Evolutionary conservation across 2,329 filamentous ascomycete genomes (phyloP), one percentile per base, ranked within the genome.

Genomic region (Coniella vitis): DNA sequence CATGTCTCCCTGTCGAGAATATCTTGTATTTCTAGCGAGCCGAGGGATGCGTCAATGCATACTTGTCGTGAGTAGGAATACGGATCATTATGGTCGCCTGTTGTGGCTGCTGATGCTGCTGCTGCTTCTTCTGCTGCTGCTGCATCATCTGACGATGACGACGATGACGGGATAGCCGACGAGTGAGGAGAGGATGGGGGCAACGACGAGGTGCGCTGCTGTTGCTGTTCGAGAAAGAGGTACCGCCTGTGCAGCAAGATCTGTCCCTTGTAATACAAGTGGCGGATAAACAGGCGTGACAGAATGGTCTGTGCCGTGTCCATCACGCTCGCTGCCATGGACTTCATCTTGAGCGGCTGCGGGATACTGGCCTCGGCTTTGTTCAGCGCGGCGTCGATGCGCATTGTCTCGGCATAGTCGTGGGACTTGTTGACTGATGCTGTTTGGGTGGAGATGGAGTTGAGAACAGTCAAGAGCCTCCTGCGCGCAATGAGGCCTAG

Each of bases 191-290:
- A n/a, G n/a, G n/a, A n/a, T 32, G 7, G 29, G 7, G 7, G 29
- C 29, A 29, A 29, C 10, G 25, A 29, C 5, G 25, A 29, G 25
- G 25, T 29, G 25, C 25, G 25, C 25, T 32, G 29, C 29, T 32
- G 29, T 14, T 32, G 29, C 29, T 36, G 34, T 3, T 54, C 47
- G 7, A 51, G 14, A 4, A 53, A 34, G 4, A 65, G 46, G 43
- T 59, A 65, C 3, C 56, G 57, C 12, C 60, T 54, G 47, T 65
- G 64, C 16, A 66, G 57, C 45, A 63, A 60, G 9, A 65, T 49
- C 20, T 61, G 56, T 1, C 59, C 60, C 25, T 61, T 63, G 43
- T 58, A 56, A 38, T 61, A 57, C 38, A 60, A 57, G 47, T 61
- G 58, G 17, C 56, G 48, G 16, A 63, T 55, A 34, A 59, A 61